These are phyloP conservation scores for Adansonia madagascariensis DNA, from an alignment of 441 rosid genomes.

Conservation along the genomic window DNA sequence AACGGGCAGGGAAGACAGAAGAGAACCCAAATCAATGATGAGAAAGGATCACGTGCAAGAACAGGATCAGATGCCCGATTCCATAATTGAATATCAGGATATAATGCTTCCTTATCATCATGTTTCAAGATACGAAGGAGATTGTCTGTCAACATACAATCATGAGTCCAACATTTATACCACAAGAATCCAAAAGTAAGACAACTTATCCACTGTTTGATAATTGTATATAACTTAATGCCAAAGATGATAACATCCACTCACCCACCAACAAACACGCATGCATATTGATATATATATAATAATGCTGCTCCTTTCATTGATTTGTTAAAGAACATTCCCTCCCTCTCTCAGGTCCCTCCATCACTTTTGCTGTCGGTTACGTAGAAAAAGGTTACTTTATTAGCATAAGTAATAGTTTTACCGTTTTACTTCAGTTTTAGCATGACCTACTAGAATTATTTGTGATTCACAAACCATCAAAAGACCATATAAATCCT, in stretches of 20 bases:
- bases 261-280: neutral
- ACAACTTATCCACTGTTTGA: neutral
- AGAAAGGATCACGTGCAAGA: slow-evolving; percentile 88
- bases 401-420: neutral
- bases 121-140: slow-evolving; percentile 47
- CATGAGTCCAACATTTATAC: slow-evolving; percentile 11
- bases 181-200: neutral
- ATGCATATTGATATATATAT: neutral
- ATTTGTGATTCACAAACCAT: neutral
- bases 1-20: slow-evolving; percentile 93
- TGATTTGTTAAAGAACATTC: neutral
- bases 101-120: slow-evolving; percentile 46
- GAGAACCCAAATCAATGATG: slow-evolving; percentile 95
- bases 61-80: slow-evolving; percentile 82
- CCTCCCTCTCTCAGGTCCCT: neutral
- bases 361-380: neutral
- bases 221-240: neutral
- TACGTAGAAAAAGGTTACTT: neutral
- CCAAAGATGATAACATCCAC: neutral
- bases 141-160: slow-evolving; percentile 50
- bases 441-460: neutral
- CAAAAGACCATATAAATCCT: neutral
- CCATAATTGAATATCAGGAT: slow-evolving; percentile 69
- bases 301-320: neutral
- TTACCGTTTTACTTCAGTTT: neutral